Conservation (phyloP, 75 land plant species). For the Pinus tabuliformis region DNA sequence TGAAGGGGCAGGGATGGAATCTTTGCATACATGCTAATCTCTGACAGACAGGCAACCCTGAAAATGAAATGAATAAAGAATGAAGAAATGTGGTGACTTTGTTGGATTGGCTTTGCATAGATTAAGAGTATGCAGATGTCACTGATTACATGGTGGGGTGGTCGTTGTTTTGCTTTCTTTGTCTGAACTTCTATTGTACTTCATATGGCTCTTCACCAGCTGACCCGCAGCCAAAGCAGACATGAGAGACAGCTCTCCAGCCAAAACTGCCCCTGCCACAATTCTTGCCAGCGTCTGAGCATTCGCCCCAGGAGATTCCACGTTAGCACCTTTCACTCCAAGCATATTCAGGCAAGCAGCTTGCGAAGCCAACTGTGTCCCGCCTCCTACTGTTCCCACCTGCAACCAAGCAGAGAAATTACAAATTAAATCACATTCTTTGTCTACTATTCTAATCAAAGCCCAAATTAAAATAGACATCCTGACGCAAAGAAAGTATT, state of each 20-base stretch:
- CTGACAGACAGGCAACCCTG: no score
- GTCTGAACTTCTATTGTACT: slow-evolving; percentile 48
- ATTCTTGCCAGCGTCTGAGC: slow-evolving; percentile 60
- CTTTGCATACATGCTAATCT: no score
- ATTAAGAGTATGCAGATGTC: no score
- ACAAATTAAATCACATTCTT: no score
- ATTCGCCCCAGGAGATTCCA: slow-evolving; percentile 63
- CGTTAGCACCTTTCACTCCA: slow-evolving; percentile 40
- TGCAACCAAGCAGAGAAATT: slow-evolving; percentile 5
- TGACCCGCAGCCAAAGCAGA: slow-evolving; percentile 59
- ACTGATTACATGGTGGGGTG: no score
- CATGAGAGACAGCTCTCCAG: slow-evolving; percentile 84
- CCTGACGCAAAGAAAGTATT: slow-evolving; percentile 33
- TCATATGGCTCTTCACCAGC: slow-evolving; percentile 90
- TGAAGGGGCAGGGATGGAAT: no score
- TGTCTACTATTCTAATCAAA: no score
- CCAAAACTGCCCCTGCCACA: slow-evolving; percentile 75
- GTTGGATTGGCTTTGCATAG: no score
- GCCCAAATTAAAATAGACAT: no score
- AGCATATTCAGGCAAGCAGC: slow-evolving; percentile 60
- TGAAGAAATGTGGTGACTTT: no score
- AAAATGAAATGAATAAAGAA: no score
- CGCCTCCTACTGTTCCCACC: slow-evolving; percentile 94
- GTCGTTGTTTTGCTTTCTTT: no score
- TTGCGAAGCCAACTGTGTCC: slow-evolving; percentile 80